Conservation (phyloP, 106 monocot species). For the Platanthera zijinensis region DNA sequence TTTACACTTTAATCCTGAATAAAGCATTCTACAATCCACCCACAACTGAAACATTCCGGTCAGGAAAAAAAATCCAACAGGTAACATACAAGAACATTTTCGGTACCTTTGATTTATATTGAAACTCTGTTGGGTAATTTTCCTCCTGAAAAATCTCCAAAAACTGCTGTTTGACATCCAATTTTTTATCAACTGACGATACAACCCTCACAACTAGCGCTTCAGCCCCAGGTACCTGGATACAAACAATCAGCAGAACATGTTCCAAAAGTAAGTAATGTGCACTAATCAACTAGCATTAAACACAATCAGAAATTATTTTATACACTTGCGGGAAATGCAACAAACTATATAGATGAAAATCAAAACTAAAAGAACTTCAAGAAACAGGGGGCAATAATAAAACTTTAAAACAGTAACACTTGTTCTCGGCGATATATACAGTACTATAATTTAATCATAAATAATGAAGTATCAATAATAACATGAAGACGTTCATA, state of each 20-base stretch:
- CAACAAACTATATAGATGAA: background rate
- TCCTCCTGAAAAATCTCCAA: slow-evolving; percentile 89
- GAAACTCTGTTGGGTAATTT: slow-evolving; percentile 84
- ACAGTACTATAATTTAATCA: background rate
- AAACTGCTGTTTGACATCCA: slow-evolving; percentile 84
- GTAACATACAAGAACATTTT: background rate
- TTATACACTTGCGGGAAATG: background rate
- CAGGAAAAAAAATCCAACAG: background rate
- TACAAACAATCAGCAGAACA: slow-evolving; percentile 1
- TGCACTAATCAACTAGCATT: background rate
- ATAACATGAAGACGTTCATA: background rate
- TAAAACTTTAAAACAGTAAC: background rate
- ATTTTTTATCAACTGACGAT: slow-evolving; percentile 89
- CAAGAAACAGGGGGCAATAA: background rate
- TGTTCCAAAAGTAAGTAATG: background rate
- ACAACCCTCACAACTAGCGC: slow-evolving; percentile 89
- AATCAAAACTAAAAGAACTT: background rate
- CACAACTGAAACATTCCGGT: background rate
- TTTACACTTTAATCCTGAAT: background rate
- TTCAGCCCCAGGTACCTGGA: slow-evolving; percentile 78
- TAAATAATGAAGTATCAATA: background rate
- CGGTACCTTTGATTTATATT: slow-evolving; percentile 84
- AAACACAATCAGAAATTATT: background rate
- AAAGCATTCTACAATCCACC: background rate
- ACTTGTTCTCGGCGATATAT: background rate